phyloP scores from a whole-genome alignment of 306 rosid species.

The Fragaria ananassa region DNA sequence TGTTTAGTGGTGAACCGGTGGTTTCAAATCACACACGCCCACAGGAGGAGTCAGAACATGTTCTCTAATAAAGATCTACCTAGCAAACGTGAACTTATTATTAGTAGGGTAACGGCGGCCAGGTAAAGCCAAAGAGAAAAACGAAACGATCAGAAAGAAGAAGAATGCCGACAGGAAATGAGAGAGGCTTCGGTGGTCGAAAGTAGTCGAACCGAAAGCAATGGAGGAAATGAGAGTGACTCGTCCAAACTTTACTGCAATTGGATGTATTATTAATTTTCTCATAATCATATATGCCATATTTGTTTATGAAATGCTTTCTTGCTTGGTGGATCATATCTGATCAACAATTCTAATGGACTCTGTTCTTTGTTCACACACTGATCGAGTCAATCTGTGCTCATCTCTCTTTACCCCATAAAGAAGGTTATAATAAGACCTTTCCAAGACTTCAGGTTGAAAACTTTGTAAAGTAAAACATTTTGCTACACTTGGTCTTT shows the following conservation, averaged over 20 bases:
- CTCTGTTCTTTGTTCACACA: slow-evolving; percentile 1
- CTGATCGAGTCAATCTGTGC: background rate
- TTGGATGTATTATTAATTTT: too few species aligned
- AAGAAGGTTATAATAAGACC: background rate
- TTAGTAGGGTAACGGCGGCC: background rate
- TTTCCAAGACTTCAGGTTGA: background rate
- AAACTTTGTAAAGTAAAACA: background rate
- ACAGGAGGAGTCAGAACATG: background rate
- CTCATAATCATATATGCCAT: background rate
- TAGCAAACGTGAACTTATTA: background rate
- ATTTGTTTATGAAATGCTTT: background rate
- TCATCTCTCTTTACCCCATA: too few species aligned
- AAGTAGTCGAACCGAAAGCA: background rate
- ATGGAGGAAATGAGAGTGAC: background rate
- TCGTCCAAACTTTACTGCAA: background rate
- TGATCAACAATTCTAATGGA: background rate
- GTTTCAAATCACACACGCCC: background rate
- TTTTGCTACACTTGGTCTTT: background rate
- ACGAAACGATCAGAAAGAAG: background rate
- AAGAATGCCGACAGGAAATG: background rate
- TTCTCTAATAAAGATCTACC: too few species aligned
- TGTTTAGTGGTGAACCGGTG: background rate
- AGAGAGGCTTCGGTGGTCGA: background rate
- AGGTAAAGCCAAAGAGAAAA: background rate
- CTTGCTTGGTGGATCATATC: background rate